Evolutionary conservation across 2,329 filamentous ascomycete genomes (phyloP).

Genomic region (Daldinia sp.): DNA sequence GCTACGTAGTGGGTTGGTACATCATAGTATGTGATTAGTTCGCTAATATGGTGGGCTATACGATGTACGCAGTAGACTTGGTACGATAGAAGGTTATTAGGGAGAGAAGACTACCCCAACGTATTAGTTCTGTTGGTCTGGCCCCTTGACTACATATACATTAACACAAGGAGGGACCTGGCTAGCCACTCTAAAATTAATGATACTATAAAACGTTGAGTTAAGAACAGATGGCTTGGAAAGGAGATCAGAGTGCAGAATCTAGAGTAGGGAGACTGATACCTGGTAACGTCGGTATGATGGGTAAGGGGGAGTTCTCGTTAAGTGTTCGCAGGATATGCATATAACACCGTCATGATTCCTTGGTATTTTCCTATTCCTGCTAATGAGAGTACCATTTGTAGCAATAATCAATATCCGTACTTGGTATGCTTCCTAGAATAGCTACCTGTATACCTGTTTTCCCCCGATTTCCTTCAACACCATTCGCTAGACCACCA

Average conservation of each 20-base stretch:
- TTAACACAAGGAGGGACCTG: not conserved
- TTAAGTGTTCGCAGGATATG: not conserved
- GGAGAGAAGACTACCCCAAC: not conserved
- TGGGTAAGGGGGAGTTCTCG: not conserved
- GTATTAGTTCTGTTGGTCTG: not conserved
- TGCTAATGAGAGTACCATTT: conserved; percentile 10
- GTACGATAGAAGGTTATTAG: not conserved
- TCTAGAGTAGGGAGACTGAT: not conserved
- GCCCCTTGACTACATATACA: not conserved
- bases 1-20: not conserved
- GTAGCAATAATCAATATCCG: not conserved
- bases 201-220: conserved; percentile 1
- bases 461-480: not conserved
- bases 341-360: conserved; percentile 6
- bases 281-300: conserved; percentile 9
- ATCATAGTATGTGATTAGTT: not conserved
- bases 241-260: not conserved
- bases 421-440: not conserved
- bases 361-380: conserved; percentile 5
- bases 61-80: not conserved
- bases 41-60: conserved; percentile 15
- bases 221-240: not conserved
- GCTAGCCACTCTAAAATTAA: not conserved
- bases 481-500: conserved; percentile 5
- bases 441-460: conserved; percentile 1